Base-by-base conservation (phyloP, 169 alveolate species). In the Theileria equi region DNA sequence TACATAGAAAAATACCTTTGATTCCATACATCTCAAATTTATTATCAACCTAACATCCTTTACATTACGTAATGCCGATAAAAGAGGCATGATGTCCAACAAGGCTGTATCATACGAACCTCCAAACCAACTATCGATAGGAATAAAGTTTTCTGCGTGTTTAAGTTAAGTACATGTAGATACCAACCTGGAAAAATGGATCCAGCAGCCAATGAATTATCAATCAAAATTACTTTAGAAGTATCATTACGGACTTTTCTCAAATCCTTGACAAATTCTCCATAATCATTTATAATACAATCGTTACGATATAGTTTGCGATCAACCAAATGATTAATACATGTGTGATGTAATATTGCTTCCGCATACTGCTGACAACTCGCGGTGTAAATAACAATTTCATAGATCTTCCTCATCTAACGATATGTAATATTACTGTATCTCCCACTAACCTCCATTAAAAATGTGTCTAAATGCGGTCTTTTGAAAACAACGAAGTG, bases 121-220 rank as follows among this genome's bases (percentile, higher is more conserved):
- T 1, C 93, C 93, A 43, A 48, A 80, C 93, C 93, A 88, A 64
- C 82, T 85, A 60, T 81, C 83, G 0, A 88, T 88, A 10, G 82
- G 89, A 17, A 86, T 41, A 32, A 34, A 50, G 68, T 86, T 86
- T 6, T 82, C 90, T 69, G 84, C 10, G 41, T 59, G n/a, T 53
- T 8, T 11, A 8, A n/a, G 49, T 10, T 11, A 11, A 8, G 8
- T 16, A 38, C 43, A 16, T 17, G 16, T 8, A 8, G 21, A 38
- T 40, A 23, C 48, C 17, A 16, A 67, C 69, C 81, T 28, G 7
- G 80, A 21, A 76, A 69, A 57, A 44, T 44, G 17, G 49, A 36
- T 28, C 65, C 61, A 2, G 84, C 74, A 26, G 43, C 13, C 49
- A 55, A 26, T 1, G 86, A 34, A 57, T 82, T 78, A 17, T 82